These are phyloP conservation scores for Trichoderma orchidacearum DNA, from an alignment of 495 filamentous ascomycete species.

Conservation along the genomic window DNA sequence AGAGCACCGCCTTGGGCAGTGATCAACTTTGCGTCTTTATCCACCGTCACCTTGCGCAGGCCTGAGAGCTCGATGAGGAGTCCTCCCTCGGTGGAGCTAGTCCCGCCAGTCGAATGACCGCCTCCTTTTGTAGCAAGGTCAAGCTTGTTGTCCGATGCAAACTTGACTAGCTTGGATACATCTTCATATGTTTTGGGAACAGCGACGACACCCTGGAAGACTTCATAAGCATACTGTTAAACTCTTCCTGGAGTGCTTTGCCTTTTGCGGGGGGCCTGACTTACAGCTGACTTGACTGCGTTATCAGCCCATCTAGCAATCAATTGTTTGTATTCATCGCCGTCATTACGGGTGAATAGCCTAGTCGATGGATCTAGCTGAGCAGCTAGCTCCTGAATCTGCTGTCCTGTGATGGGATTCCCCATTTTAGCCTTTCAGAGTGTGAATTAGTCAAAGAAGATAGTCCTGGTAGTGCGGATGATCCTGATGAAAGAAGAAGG, in stretches of 20 bases:
- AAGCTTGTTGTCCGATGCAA: conserved; percentile 26
- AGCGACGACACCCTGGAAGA: not conserved
- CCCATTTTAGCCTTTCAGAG: not conserved
- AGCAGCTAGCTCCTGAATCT: not conserved
- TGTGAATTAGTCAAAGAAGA: too few relatives aligned
- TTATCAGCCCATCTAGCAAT: not conserved
- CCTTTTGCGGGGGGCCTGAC: too few relatives aligned
- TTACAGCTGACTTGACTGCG: not conserved
- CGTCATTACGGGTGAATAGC: not conserved
- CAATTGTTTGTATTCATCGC: not conserved
- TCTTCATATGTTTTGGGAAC: conserved; percentile 9
- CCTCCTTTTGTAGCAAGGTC: conserved; percentile 39
- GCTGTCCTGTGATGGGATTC: not conserved
- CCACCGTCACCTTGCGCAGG: conserved; percentile 35
- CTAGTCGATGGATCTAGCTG: not conserved
- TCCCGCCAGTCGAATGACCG: conserved; percentile 36
- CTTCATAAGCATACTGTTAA: too few relatives aligned
- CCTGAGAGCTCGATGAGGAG: conserved; percentile 41
- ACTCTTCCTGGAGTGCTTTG: too few relatives aligned
- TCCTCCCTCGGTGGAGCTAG: conserved; percentile 27
- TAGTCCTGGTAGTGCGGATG: too few relatives aligned
- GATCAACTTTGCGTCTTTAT: conserved; percentile 26
- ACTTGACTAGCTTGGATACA: conserved; percentile 25
- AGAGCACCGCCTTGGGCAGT: conserved; percentile 38
- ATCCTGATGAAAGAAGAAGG: too few relatives aligned